Evolutionary conservation across 495 filamentous ascomycete species (phyloP).

Genomic region (Hypoxylon intermedium): DNA sequence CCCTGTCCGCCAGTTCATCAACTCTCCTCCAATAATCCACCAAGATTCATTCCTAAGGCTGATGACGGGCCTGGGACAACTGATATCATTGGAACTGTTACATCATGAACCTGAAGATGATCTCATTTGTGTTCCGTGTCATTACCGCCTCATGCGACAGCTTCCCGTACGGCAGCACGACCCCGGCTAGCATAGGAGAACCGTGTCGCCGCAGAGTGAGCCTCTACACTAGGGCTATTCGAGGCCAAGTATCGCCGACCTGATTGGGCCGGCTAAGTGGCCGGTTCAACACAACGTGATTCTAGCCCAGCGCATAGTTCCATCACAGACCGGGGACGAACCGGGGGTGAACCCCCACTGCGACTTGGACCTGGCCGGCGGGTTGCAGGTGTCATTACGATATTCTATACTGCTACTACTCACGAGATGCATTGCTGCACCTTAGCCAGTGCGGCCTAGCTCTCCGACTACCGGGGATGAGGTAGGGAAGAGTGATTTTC

Average conservation of each 20-base stretch:
- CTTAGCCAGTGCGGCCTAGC: conserved; percentile 17
- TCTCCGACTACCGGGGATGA: conserved; percentile 30
- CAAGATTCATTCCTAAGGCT: background rate
- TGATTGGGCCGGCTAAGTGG: conserved; percentile 37
- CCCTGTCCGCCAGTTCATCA: background rate
- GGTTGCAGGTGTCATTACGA: conserved; percentile 27
- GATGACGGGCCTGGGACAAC: background rate
- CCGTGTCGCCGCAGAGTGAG: background rate
- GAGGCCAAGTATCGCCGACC: conserved; percentile 5
- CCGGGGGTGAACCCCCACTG: conserved; percentile 15
- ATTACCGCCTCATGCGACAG: conserved; percentile 2
- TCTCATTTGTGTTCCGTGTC: conserved; percentile 11
- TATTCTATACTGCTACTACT: conserved; percentile 19
- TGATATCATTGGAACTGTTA: background rate
- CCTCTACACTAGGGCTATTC: conserved; percentile 5
- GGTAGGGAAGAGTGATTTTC: conserved; percentile 20
- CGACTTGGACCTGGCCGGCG: conserved; percentile 20
- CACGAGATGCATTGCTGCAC: conserved; percentile 21
- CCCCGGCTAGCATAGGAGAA: conserved; percentile 15
- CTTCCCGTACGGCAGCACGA: conserved; percentile 19
- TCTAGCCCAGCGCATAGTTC: conserved; percentile 25
- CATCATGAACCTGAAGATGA: conserved; percentile 4
- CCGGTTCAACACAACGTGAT: conserved; percentile 17
- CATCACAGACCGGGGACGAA: conserved; percentile 23
- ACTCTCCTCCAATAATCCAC: conserved; percentile 1